Conservation (phyloP, 257 asterid species). For the Penstemon newberryi region DNA sequence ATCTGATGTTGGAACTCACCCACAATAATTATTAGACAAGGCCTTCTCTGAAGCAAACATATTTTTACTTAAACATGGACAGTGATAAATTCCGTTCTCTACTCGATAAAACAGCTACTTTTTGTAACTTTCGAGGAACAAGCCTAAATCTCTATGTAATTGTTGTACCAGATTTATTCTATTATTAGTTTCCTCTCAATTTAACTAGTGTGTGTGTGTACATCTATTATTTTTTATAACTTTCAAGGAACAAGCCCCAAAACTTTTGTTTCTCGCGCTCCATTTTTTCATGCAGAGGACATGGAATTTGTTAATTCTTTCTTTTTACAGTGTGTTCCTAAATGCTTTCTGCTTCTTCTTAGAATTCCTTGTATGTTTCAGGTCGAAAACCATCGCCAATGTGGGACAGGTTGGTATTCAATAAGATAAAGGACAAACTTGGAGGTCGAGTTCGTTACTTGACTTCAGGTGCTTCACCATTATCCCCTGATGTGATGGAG, state of each 20-base stretch:
- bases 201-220: not conserved
- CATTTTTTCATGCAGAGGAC: not conserved
- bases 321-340: not conserved
- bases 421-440: conserved; percentile 64
- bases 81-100: too few relatives aligned
- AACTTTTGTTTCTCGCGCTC: not conserved
- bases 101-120: too few relatives aligned
- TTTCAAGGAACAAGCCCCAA: not conserved
- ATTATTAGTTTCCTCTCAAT: not conserved
- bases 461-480: conserved; percentile 82
- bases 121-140: too few relatives aligned
- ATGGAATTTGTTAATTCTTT: not conserved
- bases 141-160: not conserved
- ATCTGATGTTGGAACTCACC: too few relatives aligned
- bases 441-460: conserved; percentile 79
- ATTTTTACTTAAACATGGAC: too few relatives aligned
- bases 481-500: conserved; percentile 80
- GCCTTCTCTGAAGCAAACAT: too few relatives aligned
- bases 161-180: not conserved
- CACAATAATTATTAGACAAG: too few relatives aligned
- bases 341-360: not conserved
- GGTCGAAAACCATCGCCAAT: conserved; percentile 66
- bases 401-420: conserved; percentile 77
- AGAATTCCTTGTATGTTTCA: conserved; percentile 27
- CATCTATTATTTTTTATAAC: too few relatives aligned